Base-by-base conservation (phyloP, 805 yeast genomes). In the Monosporozyma solicola region DNA sequence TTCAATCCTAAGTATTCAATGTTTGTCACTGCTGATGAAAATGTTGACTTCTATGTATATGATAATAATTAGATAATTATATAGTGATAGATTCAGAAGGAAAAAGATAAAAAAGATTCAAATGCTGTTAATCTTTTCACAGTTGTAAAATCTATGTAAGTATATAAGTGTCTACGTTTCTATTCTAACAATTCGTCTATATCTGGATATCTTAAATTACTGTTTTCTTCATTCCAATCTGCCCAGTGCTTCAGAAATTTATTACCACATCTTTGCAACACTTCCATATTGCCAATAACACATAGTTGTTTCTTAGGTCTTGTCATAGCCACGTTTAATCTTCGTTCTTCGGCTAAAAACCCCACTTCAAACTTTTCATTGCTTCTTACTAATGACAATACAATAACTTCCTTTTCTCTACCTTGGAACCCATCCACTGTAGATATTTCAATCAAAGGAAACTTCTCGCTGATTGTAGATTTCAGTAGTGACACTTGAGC, bases 371-470 rank as follows among this genome's bases (percentile, higher is more conserved):
- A 67, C 2, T 70, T 61, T 22, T 78, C 83, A 65, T 92, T 92
- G 41, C 94, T 84, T 57, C 99, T 74, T 2, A 92, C 97, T 51
- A 92, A 67, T 1, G 94, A 78, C 11, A 94, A 70, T 1, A 92
- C 76, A 6, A 92, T 89, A 0, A 83, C 84, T 60, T 91, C 95
- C 66, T 92, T 94, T 64, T 92, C 99, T 56, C 97, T 74, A 1
- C 99, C 99, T 72, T 92, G 99, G 62, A 92, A 94, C 1, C 97
- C 97, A 70, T 92, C 99, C 4, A 92, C 92, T 0, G 97, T 88
- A 4, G 95, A 81, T 0, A 91, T 79, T 63, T 92, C 98, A 5
- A 92, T 71, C 10, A 46, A 29, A 0, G 78, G 74, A 49, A 70
- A 71, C 20, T 56, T 50, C 3, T 65, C 65, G 33, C 73, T 71